Percentiles rank a stretch among this genome's conserved stretches.
Conservation (phyloP, 2,329 filamentous ascomycete species). For the Orbilia quercus region DNA sequence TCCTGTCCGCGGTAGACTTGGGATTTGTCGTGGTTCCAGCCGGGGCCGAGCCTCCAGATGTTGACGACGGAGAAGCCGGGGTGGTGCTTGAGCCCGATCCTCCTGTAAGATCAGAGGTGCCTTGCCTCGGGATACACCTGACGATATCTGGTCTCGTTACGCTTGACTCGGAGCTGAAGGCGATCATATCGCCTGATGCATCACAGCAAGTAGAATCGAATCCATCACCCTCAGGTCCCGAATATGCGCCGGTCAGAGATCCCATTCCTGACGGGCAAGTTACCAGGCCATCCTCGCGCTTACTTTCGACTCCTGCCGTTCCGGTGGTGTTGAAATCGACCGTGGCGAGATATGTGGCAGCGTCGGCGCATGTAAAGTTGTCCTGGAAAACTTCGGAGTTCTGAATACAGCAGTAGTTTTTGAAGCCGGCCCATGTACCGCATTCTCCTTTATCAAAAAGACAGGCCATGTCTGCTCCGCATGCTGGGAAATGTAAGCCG, state of each 20-base stretch:
- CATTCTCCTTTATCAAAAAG: slow-evolving; percentile 1
- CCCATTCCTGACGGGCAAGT: neutral
- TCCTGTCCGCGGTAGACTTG: neutral
- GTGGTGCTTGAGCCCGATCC: neutral
- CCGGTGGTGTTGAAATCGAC: slow-evolving; percentile 6
- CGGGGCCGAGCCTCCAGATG: neutral
- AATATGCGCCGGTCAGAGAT: neutral
- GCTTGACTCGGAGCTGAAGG: neutral
- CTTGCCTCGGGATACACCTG: slow-evolving; percentile 17
- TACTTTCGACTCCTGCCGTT: slow-evolving; percentile 2
- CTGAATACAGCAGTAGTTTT: slow-evolving; percentile 13
- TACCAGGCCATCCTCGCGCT: neutral
- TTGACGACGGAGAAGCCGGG: neutral
- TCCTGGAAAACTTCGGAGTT: neutral
- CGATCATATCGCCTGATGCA: neutral
- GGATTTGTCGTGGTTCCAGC: neutral
- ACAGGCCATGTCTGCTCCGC: neutral
- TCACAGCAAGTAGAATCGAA: slow-evolving; percentile 1
- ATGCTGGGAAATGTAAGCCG: slow-evolving; percentile 1
- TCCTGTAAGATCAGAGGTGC: neutral
- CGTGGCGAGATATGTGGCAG: neutral
- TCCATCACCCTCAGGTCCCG: neutral
- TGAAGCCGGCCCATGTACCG: slow-evolving; percentile 9
- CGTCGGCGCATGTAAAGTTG: slow-evolving; percentile 7
- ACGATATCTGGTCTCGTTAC: neutral